Evolutionary conservation across 2,329 filamentous ascomycete genomes (phyloP).

Genomic region (Penicillium rolfsii): DNA sequence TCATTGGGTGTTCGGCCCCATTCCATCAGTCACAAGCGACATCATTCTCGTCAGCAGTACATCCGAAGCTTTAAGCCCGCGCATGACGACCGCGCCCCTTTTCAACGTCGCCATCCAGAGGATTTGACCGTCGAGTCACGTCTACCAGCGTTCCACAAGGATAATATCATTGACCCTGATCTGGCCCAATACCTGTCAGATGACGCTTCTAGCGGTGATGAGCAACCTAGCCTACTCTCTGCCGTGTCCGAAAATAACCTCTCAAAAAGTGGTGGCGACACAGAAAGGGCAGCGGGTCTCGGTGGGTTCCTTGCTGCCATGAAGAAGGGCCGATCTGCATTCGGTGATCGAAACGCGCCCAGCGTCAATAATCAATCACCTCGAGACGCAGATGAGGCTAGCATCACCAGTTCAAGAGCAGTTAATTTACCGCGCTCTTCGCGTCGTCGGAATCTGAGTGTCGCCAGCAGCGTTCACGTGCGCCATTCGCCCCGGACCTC

Average conservation of each 20-base stretch:
- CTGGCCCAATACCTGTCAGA: constrained; percentile 95
- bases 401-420: constrained; percentile 64
- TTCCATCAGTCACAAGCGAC: constrained; percentile 79
- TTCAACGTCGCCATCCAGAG: constrained; percentile 73
- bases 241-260: constrained; percentile 69
- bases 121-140: constrained; percentile 67
- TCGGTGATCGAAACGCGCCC: constrained; percentile 74
- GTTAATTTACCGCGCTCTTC: constrained; percentile 65
- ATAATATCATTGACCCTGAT: constrained; percentile 98
- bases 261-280: constrained; percentile 67
- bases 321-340: constrained; percentile 73
- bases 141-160: constrained; percentile 92
- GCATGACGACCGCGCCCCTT: constrained; percentile 82
- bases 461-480: constrained; percentile 73
- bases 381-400: constrained; percentile 66
- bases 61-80: constrained; percentile 73
- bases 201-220: constrained; percentile 86
- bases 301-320: constrained; percentile 72
- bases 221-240: constrained; percentile 82
- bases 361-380: constrained; percentile 71
- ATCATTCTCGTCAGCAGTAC: constrained; percentile 85
- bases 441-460: constrained; percentile 80
- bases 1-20: constrained; percentile 70
- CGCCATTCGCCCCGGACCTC: constrained; percentile 71
- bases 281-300: constrained; percentile 72